phyloP scores from a whole-genome alignment of 2,329 filamentous ascomycete genomes.

The Diaporthe aspalathi region DNA sequence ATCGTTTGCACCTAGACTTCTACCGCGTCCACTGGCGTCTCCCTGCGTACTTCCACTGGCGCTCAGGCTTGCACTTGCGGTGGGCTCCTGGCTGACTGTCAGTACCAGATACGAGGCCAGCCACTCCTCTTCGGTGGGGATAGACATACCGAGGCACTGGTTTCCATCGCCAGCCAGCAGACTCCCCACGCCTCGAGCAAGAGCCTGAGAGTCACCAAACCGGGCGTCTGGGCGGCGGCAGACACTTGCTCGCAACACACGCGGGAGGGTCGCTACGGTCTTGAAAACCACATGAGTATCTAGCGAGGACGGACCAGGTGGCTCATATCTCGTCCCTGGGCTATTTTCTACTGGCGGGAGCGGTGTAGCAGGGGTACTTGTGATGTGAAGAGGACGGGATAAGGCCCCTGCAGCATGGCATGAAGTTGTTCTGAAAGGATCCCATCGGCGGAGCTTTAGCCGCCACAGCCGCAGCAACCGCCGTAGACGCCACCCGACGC shows the following conservation, averaged over 20 bases:
- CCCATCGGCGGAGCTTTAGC: slow-evolving; percentile 4
- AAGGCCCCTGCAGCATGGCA: slow-evolving; percentile 25
- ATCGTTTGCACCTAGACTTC: neutral
- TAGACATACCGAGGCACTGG: slow-evolving; percentile 3
- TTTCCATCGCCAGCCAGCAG: slow-evolving; percentile 18
- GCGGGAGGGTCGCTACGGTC: neutral
- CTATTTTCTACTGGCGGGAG: neutral
- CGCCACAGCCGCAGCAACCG: slow-evolving; percentile 3
- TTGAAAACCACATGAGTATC: neutral
- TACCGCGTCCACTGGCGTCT: no score
- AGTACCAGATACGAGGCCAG: neutral
- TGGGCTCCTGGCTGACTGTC: slow-evolving; percentile 13
- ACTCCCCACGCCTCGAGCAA: neutral
- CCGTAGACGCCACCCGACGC: slow-evolving; percentile 3
- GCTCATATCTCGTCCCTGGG: slow-evolving; percentile 29
- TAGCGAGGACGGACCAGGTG: slow-evolving; percentile 15
- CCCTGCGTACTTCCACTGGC: neutral
- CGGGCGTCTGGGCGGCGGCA: slow-evolving; percentile 1
- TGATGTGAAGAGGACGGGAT: slow-evolving; percentile 9
- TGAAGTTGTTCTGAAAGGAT: slow-evolving; percentile 33
- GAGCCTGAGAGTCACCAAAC: slow-evolving; percentile 8
- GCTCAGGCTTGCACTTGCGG: neutral
- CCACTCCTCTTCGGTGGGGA: neutral
- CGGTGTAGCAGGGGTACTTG: slow-evolving; percentile 32
- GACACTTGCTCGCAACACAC: slow-evolving; percentile 26